These are phyloP conservation scores for Backusella morwellensis DNA, from an alignment of 192 early-diverging fungal genomes.

Conservation along the genomic window DNA sequence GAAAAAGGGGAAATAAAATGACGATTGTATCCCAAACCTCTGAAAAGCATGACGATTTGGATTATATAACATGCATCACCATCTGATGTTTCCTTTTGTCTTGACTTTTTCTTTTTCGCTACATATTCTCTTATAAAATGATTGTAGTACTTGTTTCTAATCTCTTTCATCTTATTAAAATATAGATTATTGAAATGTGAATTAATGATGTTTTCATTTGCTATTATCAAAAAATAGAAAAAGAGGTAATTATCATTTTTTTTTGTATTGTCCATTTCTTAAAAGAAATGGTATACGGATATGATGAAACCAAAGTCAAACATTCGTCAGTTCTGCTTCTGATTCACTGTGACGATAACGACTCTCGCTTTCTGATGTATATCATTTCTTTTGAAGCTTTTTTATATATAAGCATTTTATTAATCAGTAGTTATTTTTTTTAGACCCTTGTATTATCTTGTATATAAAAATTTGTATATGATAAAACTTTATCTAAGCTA, in stretches of 20 bases:
- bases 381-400: not conserved
- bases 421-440: not conserved
- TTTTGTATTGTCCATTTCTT: not conserved
- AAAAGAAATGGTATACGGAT: not conserved
- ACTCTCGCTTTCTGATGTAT: conserved; percentile 8
- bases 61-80: conserved; percentile 28
- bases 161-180: not conserved
- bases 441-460: not conserved
- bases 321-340: conserved; percentile 27
- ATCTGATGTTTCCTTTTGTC: conserved; percentile 12
- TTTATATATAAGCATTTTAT: not conserved
- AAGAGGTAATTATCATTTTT: not conserved
- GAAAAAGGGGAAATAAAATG: not conserved
- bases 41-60: conserved; percentile 19
- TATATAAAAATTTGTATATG: not conserved
- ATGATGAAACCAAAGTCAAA: conserved; percentile 16
- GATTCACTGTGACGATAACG: conserved; percentile 17
- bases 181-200: not conserved
- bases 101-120: not conserved
- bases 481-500: not conserved
- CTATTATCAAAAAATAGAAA: not conserved
- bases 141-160: not conserved
- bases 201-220: not conserved
- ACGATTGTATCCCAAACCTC: conserved; percentile 17
- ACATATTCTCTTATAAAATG: not conserved